Conservation (phyloP, 2,329 filamentous ascomycete genomes). For the Microcyclospora pomicola region DNA sequence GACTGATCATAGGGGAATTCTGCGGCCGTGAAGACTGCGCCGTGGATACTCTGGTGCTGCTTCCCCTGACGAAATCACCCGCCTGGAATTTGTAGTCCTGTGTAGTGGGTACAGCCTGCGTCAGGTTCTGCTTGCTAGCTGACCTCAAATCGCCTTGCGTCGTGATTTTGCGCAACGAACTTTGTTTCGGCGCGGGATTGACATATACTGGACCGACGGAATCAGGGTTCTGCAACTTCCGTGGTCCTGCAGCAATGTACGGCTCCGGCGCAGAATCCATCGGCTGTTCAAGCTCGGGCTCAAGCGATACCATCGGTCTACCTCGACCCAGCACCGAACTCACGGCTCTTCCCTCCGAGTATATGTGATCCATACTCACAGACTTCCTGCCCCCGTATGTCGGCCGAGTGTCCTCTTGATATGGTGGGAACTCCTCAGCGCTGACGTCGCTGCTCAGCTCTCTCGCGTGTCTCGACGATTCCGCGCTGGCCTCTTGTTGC, state of each 20-base stretch:
- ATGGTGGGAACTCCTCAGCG: too few relatives aligned
- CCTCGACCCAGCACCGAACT: slow-evolving; percentile 31
- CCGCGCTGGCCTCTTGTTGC: too few relatives aligned
- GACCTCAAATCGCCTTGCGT: slow-evolving; percentile 20
- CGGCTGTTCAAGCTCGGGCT: slow-evolving; percentile 35
- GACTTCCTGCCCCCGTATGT: slow-evolving; percentile 36
- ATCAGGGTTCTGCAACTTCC: slow-evolving; percentile 33
- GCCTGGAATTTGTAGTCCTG: slow-evolving; percentile 33
- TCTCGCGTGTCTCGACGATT: too few relatives aligned
- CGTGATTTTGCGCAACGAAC: slow-evolving; percentile 16
- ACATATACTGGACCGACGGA: slow-evolving; percentile 23
- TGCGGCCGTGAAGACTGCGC: slow-evolving; percentile 11
- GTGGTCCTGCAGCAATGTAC: slow-evolving; percentile 66
- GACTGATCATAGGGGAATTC: slow-evolving; percentile 39
- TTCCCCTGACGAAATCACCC: slow-evolving; percentile 35
- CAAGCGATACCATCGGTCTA: slow-evolving; percentile 28
- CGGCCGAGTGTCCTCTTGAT: too few relatives aligned
- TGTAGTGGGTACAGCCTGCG: slow-evolving; percentile 12
- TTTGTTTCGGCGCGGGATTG: slow-evolving; percentile 13
- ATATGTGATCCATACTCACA: slow-evolving; percentile 61
- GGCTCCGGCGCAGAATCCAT: slow-evolving; percentile 78
- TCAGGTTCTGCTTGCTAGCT: slow-evolving; percentile 9
- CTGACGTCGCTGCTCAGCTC: too few relatives aligned
- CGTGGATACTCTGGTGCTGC: slow-evolving; percentile 21
- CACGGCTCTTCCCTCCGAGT: slow-evolving; percentile 28